phyloP scores from a whole-genome alignment of 2,329 filamentous ascomycete species.

The Curvularia sp. region DNA sequence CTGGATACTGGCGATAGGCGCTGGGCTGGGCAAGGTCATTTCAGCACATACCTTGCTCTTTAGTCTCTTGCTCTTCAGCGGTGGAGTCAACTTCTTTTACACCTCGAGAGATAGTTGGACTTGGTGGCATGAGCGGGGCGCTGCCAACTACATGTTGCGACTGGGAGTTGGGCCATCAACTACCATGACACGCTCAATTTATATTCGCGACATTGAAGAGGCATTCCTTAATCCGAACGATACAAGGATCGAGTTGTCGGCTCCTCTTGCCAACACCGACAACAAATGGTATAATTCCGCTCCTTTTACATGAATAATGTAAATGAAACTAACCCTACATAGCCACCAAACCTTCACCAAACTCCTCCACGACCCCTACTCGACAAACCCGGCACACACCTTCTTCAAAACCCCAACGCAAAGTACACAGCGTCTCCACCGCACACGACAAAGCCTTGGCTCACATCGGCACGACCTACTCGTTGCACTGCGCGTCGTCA shows the following conservation, averaged over 20 bases:
- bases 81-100: conserved; percentile 75
- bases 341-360: conserved; percentile 50
- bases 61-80: conserved; percentile 70
- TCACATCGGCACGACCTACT: conserved; percentile 87
- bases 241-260: conserved; percentile 34
- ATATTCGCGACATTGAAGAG: conserved; percentile 79
- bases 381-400: conserved; percentile 27
- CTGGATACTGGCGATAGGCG: conserved; percentile 72
- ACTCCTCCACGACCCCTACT: conserved; percentile 40
- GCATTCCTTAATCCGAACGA: conserved; percentile 56
- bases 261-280: conserved; percentile 25
- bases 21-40: conserved; percentile 70
- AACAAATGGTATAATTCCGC: conserved; percentile 39
- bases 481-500: conserved; percentile 88
- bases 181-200: conserved; percentile 85
- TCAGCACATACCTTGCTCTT: conserved; percentile 79
- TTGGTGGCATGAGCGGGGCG: conserved; percentile 88
- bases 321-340: conserved; percentile 14
- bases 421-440: conserved; percentile 66
- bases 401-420: conserved; percentile 36
- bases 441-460: conserved; percentile 83
- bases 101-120: conserved; percentile 74
- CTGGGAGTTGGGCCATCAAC: conserved; percentile 80
- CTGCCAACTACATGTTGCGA: conserved; percentile 79
- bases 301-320: no score